Base-by-base conservation (phyloP, 495 filamentous ascomycete genomes). In the Trichoderma parareesei region DNA sequence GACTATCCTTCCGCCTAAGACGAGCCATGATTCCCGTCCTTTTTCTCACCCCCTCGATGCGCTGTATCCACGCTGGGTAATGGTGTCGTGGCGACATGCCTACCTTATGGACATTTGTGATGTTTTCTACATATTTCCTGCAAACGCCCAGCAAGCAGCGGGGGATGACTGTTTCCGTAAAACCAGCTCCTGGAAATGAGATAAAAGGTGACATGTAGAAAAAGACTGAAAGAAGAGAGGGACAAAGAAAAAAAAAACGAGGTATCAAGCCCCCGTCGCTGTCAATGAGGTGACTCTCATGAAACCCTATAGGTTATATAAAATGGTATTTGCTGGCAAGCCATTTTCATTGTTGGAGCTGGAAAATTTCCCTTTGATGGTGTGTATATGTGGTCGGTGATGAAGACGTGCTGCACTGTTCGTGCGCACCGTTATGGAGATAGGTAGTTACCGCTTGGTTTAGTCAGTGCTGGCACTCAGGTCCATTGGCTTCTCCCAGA, bases 401-500 rank as follows among this genome's bases (percentile, higher is more conserved):
- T 27, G 27, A 27, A 27, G 27, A 27, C 27, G 27, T 27, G 27
- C 27, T 27, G 27, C 27, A 27, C 27, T 27, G 27, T 27, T 27
- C 27, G 27, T 27, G 27, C 27, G 27, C 27, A 27, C 27, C 27
- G 27, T 27, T 27, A 27, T 27, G 27, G 27, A 27, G 27, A 27
- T 27, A 2, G 27, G 27, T 27, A 27, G 40, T 41, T 11, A 2
- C 40, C 40, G 27, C 11, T 3, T 41, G 40, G 40, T 57, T 57
- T 5, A 43, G 46, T 82, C 80, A 71, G 78, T 79, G 66, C 80
- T 82, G 59, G 79, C 71, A 62, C 78, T 75, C 59, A 84, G 73
- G 66, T 83, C 79, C 68, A 77, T 70, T 53, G 70, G 81, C 77
- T 81, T 82, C 33, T 85, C 81, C 82, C 82, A 85, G 63, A 85